These are phyloP conservation scores for Euphorbia celastroides DNA, from an alignment of 441 rosid genomes.

Conservation along the genomic window DNA sequence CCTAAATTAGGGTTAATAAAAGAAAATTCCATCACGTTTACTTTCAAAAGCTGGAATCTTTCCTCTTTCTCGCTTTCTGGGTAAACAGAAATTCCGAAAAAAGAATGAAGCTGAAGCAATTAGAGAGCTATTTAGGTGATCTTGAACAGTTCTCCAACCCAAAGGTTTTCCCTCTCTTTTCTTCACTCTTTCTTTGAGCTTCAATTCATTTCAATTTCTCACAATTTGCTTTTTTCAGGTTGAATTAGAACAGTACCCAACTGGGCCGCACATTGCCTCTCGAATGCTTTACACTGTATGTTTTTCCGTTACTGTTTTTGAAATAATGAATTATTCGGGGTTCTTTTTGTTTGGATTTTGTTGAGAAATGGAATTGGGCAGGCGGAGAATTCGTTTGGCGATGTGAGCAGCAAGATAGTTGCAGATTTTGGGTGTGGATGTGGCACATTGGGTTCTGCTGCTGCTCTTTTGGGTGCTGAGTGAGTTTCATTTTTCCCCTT, in stretches of 20 bases:
- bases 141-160: constrained; percentile 70
- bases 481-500: constrained; percentile 28
- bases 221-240: constrained; percentile 35
- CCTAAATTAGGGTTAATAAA: constrained; percentile 15
- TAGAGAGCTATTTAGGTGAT: constrained; percentile 73
- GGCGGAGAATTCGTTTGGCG: constrained; percentile 93
- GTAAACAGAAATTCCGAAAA: not conserved
- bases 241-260: constrained; percentile 94
- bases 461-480: constrained; percentile 86
- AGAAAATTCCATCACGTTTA: not conserved
- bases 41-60: not conserved
- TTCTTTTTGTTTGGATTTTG: not conserved
- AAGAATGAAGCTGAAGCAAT: constrained; percentile 79
- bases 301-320: not conserved
- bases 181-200: constrained; percentile 1
- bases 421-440: constrained; percentile 98
- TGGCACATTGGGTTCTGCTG: constrained; percentile 81
- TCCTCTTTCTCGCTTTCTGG: not conserved
- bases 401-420: constrained; percentile 60
- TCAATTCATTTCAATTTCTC: not conserved
- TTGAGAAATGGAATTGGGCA: constrained; percentile 17
- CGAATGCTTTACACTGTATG: constrained; percentile 82
- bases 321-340: not conserved
- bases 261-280: constrained; percentile 95
- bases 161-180: constrained; percentile 36